Conservation (phyloP, 768 basidiomycete genomes). For the Hericium coralloides region DNA sequence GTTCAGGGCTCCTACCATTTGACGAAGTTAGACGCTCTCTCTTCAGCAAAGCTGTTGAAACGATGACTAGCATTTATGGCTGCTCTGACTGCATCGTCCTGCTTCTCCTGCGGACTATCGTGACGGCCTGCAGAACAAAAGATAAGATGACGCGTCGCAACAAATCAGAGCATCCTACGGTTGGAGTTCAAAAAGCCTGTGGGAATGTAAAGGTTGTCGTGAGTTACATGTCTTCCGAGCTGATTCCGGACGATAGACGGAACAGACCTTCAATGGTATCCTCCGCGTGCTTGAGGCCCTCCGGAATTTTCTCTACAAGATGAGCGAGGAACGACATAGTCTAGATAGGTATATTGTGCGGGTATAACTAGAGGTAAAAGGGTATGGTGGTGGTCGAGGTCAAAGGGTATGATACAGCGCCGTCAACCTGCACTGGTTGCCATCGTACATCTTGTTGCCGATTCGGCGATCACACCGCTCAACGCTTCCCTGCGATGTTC, state of each 20-base stretch:
- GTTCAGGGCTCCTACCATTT: slow-evolving; percentile 58
- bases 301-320: slow-evolving; percentile 13
- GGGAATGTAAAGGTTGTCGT: neutral
- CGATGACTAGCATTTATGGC: slow-evolving; percentile 75
- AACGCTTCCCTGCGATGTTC: no score
- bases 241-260: neutral
- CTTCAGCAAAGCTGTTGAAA: slow-evolving; percentile 75
- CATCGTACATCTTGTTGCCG: no score
- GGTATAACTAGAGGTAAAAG: no score
- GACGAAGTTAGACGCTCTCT: slow-evolving; percentile 59
- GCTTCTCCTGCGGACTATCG: slow-evolving; percentile 66
- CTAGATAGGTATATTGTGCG: no score
- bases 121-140: slow-evolving; percentile 41
- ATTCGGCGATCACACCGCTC: no score
- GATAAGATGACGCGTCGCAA: neutral
- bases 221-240: neutral
- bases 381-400: no score
- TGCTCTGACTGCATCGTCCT: slow-evolving; percentile 59
- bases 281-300: slow-evolving; percentile 16
- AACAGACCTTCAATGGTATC: slow-evolving; percentile 13
- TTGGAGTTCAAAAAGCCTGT: slow-evolving; percentile 14
- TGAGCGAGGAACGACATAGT: slow-evolving; percentile 7
- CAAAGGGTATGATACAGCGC: no score
- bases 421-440: no score
- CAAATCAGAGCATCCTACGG: slow-evolving; percentile 4